Evolutionary conservation across 495 filamentous ascomycete genomes (phyloP), one percentile per base, ranked within the genome.

Genomic region (Hyaloscypha variabilis): DNA sequence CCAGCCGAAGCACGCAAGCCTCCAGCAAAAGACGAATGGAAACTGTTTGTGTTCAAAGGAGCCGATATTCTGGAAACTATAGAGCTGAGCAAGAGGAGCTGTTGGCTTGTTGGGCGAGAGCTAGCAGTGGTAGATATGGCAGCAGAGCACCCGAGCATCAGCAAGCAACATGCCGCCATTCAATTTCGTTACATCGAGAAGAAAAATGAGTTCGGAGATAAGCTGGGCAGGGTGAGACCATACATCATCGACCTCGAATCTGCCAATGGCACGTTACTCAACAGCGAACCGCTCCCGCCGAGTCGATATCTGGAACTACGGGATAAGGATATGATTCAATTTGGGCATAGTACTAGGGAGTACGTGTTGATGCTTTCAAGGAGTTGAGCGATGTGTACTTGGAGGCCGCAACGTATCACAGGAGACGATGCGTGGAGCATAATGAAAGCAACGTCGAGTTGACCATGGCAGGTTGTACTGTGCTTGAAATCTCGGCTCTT

Each of bases 241-340:
- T 99, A 98, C 77, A 71, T 98, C 3, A 90, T 98, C 71, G 95
- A 99, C 78, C 76, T 99, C 51, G 94, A 97, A 71, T 96, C 92
- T 66, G 91, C 91, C 25, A 98, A 99, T 78, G 94, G 95, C 52
- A 97, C 94, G 10, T 83, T 74, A 54, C 81, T 99, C 53, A 96
- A 96, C 72, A 88, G 86, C 60, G 88, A 94, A 52, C 77, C 75
- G 71, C 77, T 95, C 5, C 90, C 91, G 2, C 83, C 79, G 11
- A 89, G 89, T 73, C 82, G 93, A 59, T 99, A 91, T 75, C 76
- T 97, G 49, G 96, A 98, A 75, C 75, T 97, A 60, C 84, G 85
- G 73, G 90, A 94, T 73, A 93, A 92, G 75, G 95, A 99, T 75
- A 85, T 98, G 72, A 74, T 99, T 52, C 84, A 83, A 75, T 97